A percentile compares a stretch with the other conserved stretches of the same genome.
Evolutionary conservation across 352 stramenopile genomes (phyloP).

Genomic region (Peronospora tabacina): DNA sequence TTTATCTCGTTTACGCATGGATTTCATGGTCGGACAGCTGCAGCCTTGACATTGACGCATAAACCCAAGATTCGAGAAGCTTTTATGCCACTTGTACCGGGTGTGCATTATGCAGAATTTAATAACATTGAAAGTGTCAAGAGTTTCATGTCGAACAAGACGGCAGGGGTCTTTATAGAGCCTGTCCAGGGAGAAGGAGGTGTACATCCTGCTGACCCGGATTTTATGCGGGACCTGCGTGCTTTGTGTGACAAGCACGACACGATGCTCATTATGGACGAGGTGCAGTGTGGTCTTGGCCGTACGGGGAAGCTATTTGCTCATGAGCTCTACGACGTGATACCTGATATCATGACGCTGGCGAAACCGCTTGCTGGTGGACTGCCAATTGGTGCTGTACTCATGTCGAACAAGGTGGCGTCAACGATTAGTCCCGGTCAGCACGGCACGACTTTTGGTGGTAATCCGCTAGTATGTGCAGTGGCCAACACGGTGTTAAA

Average conservation of each 20-base stretch:
- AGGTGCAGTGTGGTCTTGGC: slow-evolving; percentile 96
- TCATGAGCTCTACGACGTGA: slow-evolving; percentile 90
- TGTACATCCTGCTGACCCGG: slow-evolving; percentile 84
- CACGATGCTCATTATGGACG: slow-evolving; percentile 96
- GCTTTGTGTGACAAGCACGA: slow-evolving; percentile 90
- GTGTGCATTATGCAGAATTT: slow-evolving; percentile 64
- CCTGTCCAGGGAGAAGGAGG: slow-evolving; percentile 90
- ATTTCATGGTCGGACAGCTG: slow-evolving; percentile 79
- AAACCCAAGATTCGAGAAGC: slow-evolving; percentile 82
- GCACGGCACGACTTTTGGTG: slow-evolving; percentile 95
- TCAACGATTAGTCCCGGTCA: slow-evolving; percentile 87
- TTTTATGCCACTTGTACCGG: slow-evolving; percentile 75
- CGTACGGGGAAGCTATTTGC: slow-evolving; percentile 93
- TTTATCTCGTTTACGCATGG: slow-evolving; percentile 86
- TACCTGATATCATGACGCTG: slow-evolving; percentile 94
- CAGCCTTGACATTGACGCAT: slow-evolving; percentile 75
- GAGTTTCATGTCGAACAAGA: slow-evolving; percentile 61
- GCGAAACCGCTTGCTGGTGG: slow-evolving; percentile 95
- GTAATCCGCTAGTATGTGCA: slow-evolving; percentile 93
- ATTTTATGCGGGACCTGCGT: slow-evolving; percentile 88
- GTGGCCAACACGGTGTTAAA: slow-evolving; percentile 81
- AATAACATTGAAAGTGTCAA: slow-evolving; percentile 83
- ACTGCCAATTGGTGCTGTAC: slow-evolving; percentile 94
- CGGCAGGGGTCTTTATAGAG: slow-evolving; percentile 75
- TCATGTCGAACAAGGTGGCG: slow-evolving; percentile 87